These are phyloP conservation scores for Fusarium lyarnte DNA, from an alignment of 2,329 filamentous ascomycete genomes.

Conservation along the genomic window DNA sequence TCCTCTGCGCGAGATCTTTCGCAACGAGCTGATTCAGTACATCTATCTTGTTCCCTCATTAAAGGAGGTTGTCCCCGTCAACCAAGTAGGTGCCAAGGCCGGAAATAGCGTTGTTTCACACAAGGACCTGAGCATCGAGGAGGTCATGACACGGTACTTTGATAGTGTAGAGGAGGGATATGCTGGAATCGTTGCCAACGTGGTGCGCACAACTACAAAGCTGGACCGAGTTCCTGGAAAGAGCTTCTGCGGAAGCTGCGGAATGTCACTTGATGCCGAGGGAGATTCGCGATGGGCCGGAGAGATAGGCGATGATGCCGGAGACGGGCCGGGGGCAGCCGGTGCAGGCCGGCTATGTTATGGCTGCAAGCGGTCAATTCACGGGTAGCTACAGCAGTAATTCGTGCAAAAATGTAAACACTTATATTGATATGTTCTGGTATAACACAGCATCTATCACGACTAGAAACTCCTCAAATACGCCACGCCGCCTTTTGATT, in stretches of 20 bases:
- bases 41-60: conserved; percentile 65
- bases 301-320: conserved; percentile 62
- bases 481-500: conserved; percentile 41
- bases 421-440: conserved; percentile 9
- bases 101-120: conserved; percentile 64
- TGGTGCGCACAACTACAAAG: conserved; percentile 90
- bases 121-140: conserved; percentile 87
- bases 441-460: conserved; percentile 25
- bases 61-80: conserved; percentile 55
- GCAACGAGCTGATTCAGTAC: conserved; percentile 80
- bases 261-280: conserved; percentile 69
- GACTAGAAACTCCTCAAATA: conserved; percentile 38
- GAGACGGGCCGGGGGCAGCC: conserved; percentile 27
- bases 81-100: conserved; percentile 40
- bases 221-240: conserved; percentile 62
- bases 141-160: conserved; percentile 91
- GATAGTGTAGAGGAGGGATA: conserved; percentile 82
- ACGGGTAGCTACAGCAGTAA: conserved; percentile 51
- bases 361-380: conserved; percentile 75
- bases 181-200: conserved; percentile 92
- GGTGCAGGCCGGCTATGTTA: conserved; percentile 66
- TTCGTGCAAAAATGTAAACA: conserved; percentile 18
- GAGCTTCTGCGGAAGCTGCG: conserved; percentile 73
- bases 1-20: conserved; percentile 85
- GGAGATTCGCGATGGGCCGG: conserved; percentile 72